Evolutionary conservation across 805 yeast species (phyloP).

Genomic region (Wickerhamiella sergipiensis): DNA sequence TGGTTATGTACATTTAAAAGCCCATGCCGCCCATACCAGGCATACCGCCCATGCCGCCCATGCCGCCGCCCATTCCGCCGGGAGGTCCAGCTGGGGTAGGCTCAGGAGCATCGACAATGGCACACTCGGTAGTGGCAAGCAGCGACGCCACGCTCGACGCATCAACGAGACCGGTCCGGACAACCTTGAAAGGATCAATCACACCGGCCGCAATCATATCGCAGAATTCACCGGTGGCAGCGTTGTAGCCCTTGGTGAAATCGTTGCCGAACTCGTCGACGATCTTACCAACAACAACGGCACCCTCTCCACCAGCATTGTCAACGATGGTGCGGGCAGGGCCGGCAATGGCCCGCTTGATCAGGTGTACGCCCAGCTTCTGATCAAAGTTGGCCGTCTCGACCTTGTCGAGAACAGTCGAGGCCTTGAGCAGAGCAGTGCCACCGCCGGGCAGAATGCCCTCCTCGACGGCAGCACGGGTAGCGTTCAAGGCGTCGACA

Average conservation of each 20-base stretch:
- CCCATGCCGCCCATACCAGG: constrained; percentile 27
- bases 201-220: constrained; percentile 96
- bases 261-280: constrained; percentile 41
- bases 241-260: constrained; percentile 84
- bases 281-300: constrained; percentile 89
- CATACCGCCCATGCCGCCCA: constrained; percentile 41
- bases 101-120: constrained; percentile 85
- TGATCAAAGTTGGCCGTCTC: constrained; percentile 86
- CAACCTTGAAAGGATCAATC: constrained; percentile 97
- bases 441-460: constrained; percentile 99
- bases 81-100: constrained; percentile 50
- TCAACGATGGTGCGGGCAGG: constrained; percentile 94
- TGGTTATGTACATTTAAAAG: constrained; percentile 13
- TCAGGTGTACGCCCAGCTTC: constrained; percentile 87
- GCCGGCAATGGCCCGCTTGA: constrained; percentile 80
- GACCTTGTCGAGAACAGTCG: constrained; percentile 55
- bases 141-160: constrained; percentile 96
- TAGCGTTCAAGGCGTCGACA: constrained; percentile 96
- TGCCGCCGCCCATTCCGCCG: constrained; percentile 49
- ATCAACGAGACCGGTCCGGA: constrained; percentile 86
- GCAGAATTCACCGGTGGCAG: constrained; percentile 82
- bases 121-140: constrained; percentile 96
- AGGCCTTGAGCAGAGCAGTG: constrained; percentile 90
- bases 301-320: constrained; percentile 96
- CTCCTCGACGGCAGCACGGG: constrained; percentile 97